Evolutionary conservation across 768 basidiomycete species (phyloP).

Genomic region (Collybiopsis confluens): DNA sequence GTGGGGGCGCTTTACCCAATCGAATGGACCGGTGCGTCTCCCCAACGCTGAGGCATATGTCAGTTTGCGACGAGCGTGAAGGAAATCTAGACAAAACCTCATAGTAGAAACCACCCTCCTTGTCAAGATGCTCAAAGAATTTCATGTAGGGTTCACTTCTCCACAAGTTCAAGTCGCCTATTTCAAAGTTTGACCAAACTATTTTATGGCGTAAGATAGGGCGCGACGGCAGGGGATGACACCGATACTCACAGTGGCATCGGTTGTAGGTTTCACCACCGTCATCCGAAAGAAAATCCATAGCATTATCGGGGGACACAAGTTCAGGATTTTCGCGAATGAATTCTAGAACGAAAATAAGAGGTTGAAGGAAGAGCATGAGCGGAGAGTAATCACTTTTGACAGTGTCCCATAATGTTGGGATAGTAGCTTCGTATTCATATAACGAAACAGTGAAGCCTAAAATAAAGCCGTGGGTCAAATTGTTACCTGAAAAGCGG

Average conservation of each 20-base stretch:
- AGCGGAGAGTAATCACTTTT: slow-evolving; percentile 41
- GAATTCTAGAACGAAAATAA: slow-evolving; percentile 53
- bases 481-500: not conserved
- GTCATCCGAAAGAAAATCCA: slow-evolving; percentile 79
- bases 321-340: slow-evolving; percentile 56
- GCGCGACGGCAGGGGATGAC: not conserved
- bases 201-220: not conserved
- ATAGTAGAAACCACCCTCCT: slow-evolving; percentile 84
- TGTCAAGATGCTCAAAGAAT: slow-evolving; percentile 81
- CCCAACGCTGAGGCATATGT: slow-evolving; percentile 63
- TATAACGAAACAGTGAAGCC: slow-evolving; percentile 80
- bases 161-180: slow-evolving; percentile 82
- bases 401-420: slow-evolving; percentile 78
- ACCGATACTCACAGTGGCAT: slow-evolving; percentile 58
- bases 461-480: slow-evolving; percentile 23
- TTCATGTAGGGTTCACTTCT: slow-evolving; percentile 74
- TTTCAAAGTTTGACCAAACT: slow-evolving; percentile 97
- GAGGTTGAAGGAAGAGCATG: not conserved
- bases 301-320: slow-evolving; percentile 65
- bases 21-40: slow-evolving; percentile 57
- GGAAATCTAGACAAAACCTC: slow-evolving; percentile 42
- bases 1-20: no score
- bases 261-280: slow-evolving; percentile 69
- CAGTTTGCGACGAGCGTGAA: not conserved
- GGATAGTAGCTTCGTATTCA: slow-evolving; percentile 84